These are phyloP conservation scores for Inonotus hispidus DNA, from an alignment of 1,284 basidiomycete genomes.

Conservation along the genomic window DNA sequence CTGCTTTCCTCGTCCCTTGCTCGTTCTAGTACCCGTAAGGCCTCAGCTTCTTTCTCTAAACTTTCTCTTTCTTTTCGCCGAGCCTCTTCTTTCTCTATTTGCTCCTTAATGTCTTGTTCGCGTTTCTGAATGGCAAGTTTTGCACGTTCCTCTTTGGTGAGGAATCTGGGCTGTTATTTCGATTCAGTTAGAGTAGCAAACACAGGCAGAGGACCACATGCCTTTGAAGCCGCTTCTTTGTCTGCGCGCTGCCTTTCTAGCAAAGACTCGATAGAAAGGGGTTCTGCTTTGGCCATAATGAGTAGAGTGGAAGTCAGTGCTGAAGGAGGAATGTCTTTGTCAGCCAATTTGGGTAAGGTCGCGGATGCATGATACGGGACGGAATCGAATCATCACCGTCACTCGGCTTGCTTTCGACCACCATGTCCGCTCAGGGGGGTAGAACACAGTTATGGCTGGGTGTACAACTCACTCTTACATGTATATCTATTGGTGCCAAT, in stretches of 20 bases:
- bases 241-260: slow-evolving; percentile 83
- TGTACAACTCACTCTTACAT: slow-evolving; percentile 33
- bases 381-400: neutral
- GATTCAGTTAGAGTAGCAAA: slow-evolving; percentile 1
- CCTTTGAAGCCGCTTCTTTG: slow-evolving; percentile 86
- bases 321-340: neutral
- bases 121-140: slow-evolving; percentile 82
- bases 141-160: slow-evolving; percentile 85
- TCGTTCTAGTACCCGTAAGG: slow-evolving; percentile 46
- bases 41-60: slow-evolving; percentile 73
- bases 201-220: slow-evolving; percentile 30
- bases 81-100: slow-evolving; percentile 58
- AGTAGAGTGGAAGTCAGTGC: too few species aligned
- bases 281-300: slow-evolving; percentile 48
- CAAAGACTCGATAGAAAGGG: slow-evolving; percentile 79
- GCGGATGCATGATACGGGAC: neutral
- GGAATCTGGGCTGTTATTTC: slow-evolving; percentile 71
- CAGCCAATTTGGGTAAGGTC: neutral
- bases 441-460: slow-evolving; percentile 3
- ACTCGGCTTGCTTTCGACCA: slow-evolving; percentile 7
- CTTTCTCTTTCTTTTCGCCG: slow-evolving; percentile 52
- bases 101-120: slow-evolving; percentile 68
- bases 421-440: neutral
- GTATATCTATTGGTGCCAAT: slow-evolving; percentile 54
- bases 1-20: slow-evolving; percentile 32